phyloP scores from a whole-genome alignment of 257 asterid genomes.

The Oldenlandia corymbosa region DNA sequence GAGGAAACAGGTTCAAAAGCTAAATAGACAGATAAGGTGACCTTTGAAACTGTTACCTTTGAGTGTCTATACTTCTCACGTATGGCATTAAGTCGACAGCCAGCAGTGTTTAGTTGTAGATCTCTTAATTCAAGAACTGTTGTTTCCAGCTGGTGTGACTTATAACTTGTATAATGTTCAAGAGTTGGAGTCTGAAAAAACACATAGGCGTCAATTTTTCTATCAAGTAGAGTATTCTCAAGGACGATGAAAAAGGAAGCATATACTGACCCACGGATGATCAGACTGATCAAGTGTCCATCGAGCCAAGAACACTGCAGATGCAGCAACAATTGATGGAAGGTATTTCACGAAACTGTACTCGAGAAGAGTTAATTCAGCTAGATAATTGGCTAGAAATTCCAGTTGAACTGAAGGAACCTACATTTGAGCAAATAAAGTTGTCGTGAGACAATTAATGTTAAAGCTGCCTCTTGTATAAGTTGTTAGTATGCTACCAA shows the following conservation, averaged over 20 bases:
- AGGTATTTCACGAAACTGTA: slow-evolving; percentile 77
- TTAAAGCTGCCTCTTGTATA: slow-evolving; percentile 16
- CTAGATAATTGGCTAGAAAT: slow-evolving; percentile 84
- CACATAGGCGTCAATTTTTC: slow-evolving; percentile 2
- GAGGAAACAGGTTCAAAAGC: not conserved
- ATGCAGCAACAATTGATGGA: slow-evolving; percentile 88
- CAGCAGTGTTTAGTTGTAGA: slow-evolving; percentile 53
- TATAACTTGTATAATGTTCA: slow-evolving; percentile 74
- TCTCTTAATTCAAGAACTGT: slow-evolving; percentile 61
- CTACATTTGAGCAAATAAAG: slow-evolving; percentile 37
- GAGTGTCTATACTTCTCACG: slow-evolving; percentile 83
- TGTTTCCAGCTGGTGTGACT: slow-evolving; percentile 45
- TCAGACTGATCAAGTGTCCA: slow-evolving; percentile 95
- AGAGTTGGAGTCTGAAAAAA: slow-evolving; percentile 76
- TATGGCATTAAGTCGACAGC: slow-evolving; percentile 46
- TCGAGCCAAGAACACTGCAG: slow-evolving; percentile 88
- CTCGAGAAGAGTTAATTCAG: slow-evolving; percentile 76
- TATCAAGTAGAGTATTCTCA: slow-evolving; percentile 3
- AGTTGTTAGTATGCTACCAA: slow-evolving; percentile 3
- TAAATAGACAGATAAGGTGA: not conserved
- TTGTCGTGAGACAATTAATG: slow-evolving; percentile 1
- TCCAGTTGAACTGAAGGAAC: slow-evolving; percentile 90
- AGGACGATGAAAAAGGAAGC: slow-evolving; percentile 2
- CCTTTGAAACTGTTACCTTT: slow-evolving; percentile 39
- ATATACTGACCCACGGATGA: slow-evolving; percentile 83